A percentile compares a stretch with the other conserved stretches of the same genome.
These are phyloP conservation scores for Phytophthora citrophthora DNA, from an alignment of 352 stramenopile genomes.

Conservation along the genomic window DNA sequence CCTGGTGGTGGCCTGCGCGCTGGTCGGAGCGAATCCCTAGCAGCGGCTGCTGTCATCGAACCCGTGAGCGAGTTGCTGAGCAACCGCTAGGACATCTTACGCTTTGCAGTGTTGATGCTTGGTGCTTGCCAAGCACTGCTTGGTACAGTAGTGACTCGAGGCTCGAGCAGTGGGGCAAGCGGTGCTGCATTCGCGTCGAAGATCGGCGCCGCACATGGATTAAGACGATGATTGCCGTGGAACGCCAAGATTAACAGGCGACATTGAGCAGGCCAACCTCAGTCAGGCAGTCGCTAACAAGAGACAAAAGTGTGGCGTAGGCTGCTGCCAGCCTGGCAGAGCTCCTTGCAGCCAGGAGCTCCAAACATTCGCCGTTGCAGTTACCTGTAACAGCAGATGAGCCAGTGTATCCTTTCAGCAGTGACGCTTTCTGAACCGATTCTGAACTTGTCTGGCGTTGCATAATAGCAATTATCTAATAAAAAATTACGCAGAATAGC, in stretches of 20 bases:
- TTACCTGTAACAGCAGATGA: neutral
- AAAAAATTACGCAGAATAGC: neutral
- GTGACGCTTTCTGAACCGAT: constrained; percentile 29
- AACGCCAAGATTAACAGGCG: neutral
- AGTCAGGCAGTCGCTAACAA: neutral
- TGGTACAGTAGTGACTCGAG: neutral
- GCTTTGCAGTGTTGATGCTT: neutral
- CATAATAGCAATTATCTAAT: neutral
- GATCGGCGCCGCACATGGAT: neutral
- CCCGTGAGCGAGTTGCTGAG: neutral
- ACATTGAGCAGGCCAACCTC: neutral
- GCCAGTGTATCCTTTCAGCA: constrained; percentile 3
- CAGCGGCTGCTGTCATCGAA: constrained; percentile 4
- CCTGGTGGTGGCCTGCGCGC: neutral
- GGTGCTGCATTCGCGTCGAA: neutral
- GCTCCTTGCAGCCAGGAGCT: no score
- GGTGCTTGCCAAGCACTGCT: no score
- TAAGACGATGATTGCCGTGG: constrained; percentile 3
- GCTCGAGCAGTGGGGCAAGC: neutral
- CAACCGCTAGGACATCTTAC: neutral
- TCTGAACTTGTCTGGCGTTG: constrained; percentile 12
- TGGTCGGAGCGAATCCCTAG: constrained; percentile 3
- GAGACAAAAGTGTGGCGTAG: no score
- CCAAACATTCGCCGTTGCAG: no score
- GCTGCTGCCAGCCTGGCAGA: no score